These are phyloP conservation scores for Globisporangium echinulatum DNA, from an alignment of 352 stramenopile species.

Conservation along the genomic window DNA sequence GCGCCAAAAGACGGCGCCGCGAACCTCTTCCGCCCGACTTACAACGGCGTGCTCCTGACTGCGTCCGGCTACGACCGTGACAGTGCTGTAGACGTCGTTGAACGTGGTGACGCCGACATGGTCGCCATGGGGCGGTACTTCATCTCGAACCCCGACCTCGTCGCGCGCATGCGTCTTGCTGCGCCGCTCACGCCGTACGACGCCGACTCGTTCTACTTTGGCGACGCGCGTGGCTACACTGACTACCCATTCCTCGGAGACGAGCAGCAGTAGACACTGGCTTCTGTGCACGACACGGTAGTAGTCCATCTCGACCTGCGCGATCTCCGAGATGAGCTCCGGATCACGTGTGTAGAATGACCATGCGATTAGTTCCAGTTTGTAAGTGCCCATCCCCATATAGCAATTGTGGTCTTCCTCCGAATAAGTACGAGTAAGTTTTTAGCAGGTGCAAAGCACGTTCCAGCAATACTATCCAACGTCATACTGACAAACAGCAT, in stretches of 20 bases:
- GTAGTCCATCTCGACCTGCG: no score
- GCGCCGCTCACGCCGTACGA: constrained; percentile 24
- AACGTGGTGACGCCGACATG: constrained; percentile 41
- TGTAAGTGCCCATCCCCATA: no score
- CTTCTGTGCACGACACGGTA: no score
- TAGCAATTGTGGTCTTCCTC: no score
- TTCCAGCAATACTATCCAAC: no score
- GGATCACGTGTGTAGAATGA: no score
- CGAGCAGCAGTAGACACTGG: background rate
- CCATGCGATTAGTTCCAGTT: no score
- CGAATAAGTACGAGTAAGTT: no score
- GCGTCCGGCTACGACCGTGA: constrained; percentile 51
- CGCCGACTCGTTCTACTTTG: constrained; percentile 16
- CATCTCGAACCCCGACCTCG: constrained; percentile 44
- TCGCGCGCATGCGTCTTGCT: constrained; percentile 18
- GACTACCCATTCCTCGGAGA: constrained; percentile 17
- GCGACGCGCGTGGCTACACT: constrained; percentile 18
- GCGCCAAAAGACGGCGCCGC: constrained; percentile 33
- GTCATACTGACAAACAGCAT: no score
- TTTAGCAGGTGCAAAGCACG: no score
- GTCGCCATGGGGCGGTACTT: constrained; percentile 60
- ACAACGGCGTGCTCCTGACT: constrained; percentile 54
- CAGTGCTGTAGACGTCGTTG: constrained; percentile 40
- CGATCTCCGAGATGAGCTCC: no score
- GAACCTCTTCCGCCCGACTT: constrained; percentile 41